phyloP scores from a whole-genome alignment of 345 rosid genomes.

The Populus tremula region DNA sequence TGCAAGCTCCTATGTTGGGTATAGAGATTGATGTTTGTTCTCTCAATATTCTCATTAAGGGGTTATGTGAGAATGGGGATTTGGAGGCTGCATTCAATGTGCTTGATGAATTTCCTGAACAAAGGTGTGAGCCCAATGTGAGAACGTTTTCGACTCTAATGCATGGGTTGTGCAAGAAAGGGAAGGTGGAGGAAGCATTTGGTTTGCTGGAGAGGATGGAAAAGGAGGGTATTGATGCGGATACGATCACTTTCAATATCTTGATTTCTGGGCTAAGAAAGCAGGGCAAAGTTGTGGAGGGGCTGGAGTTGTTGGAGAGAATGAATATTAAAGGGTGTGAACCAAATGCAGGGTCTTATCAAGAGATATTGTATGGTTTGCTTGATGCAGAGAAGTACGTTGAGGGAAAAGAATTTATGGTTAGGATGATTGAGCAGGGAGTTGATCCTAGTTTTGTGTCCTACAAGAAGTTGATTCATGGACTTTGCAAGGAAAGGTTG shows the following conservation, averaged over 20 bases:
- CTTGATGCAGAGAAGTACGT: constrained; percentile 50
- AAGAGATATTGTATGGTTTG: constrained; percentile 75
- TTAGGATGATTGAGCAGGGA: constrained; percentile 53
- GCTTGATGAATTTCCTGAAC: constrained; percentile 95
- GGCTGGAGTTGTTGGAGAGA: constrained; percentile 49
- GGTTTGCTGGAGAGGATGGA: constrained; percentile 66
- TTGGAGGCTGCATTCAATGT: constrained; percentile 58
- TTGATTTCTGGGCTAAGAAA: constrained; percentile 85
- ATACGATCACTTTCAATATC: constrained; percentile 68
- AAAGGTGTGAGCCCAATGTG: constrained; percentile 59
- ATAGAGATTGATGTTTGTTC: constrained; percentile 80
- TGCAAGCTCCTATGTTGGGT: constrained; percentile 60
- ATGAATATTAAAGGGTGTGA: constrained; percentile 67
- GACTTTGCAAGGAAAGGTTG: constrained; percentile 47
- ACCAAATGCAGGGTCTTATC: constrained; percentile 71
- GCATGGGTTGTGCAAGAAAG: constrained; percentile 60
- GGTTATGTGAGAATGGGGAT: constrained; percentile 67
- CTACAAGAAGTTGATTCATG: constrained; percentile 58
- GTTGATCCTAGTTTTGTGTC: constrained; percentile 64
- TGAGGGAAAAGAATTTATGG: constrained; percentile 58
- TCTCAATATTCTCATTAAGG: constrained; percentile 76
- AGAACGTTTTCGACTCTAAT: constrained; percentile 72
- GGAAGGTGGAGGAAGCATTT: constrained; percentile 61
- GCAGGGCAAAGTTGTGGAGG: constrained; percentile 67
- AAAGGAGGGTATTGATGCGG: constrained; percentile 61